Evolutionary conservation across 2,329 filamentous ascomycete genomes (phyloP).

Genomic region (Cadophora luteo-olivacea): DNA sequence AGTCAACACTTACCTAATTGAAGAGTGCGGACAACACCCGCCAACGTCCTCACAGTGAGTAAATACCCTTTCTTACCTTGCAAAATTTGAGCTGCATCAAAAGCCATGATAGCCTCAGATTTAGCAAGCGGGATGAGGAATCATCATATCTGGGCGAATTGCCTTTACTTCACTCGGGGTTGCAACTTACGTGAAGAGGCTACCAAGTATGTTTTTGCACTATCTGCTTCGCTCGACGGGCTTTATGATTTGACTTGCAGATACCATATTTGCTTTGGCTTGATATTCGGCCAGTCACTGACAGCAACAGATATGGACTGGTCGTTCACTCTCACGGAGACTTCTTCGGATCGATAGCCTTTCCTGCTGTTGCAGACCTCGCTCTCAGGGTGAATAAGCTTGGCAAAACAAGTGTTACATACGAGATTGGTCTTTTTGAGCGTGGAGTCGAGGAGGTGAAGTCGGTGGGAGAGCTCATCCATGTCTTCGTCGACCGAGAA

Average conservation of each 20-base stretch:
- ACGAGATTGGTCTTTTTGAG: constrained; percentile 88
- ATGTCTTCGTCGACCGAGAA: constrained; percentile 84
- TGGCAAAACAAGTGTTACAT: constrained; percentile 85
- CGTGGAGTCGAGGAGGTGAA: constrained; percentile 74
- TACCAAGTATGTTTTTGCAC: no score
- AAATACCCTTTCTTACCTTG: background rate
- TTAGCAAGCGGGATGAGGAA: background rate
- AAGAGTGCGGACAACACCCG: constrained; percentile 76
- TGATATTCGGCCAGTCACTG: background rate
- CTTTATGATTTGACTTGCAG: no score
- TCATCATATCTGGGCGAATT: background rate
- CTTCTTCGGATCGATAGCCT: constrained; percentile 82
- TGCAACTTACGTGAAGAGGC: no score
- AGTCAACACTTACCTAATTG: constrained; percentile 86
- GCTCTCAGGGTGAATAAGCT: constrained; percentile 83
- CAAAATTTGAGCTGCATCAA: background rate
- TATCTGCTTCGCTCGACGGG: no score
- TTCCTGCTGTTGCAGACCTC: constrained; percentile 82
- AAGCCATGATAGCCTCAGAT: background rate
- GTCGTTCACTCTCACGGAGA: constrained; percentile 87
- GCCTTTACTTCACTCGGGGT: background rate
- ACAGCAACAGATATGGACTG: constrained; percentile 61
- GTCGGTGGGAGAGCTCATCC: constrained; percentile 84
- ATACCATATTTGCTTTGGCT: no score
- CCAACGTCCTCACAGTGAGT: constrained; percentile 66